Conservation (phyloP, 2,329 filamentous ascomycete species). For the Leptodontidium sp. region DNA sequence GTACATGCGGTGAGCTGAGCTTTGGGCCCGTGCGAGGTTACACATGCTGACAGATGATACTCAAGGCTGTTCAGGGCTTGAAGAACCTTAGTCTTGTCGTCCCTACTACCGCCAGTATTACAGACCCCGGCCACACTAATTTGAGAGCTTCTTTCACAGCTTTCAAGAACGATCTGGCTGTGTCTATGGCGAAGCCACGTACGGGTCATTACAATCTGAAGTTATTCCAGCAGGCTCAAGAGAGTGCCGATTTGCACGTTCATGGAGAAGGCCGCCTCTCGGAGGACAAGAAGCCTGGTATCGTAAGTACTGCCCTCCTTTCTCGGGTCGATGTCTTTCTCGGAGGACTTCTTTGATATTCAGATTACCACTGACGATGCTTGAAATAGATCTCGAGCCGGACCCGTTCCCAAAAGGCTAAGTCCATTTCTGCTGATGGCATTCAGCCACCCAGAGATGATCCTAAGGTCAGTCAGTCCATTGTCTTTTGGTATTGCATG, state of each 20-base stretch:
- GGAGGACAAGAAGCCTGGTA: conserved; percentile 32
- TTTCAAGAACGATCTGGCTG: conserved; percentile 3
- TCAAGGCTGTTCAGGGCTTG: conserved; percentile 2
- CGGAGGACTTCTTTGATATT: not conserved
- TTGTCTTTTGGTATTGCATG: not conserved
- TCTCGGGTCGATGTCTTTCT: not conserved
- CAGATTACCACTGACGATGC: not conserved
- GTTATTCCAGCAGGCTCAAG: conserved; percentile 1
- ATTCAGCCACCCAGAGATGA: conserved; percentile 10
- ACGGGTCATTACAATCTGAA: not conserved
- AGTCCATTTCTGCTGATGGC: conserved; percentile 22
- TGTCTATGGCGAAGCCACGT: not conserved
- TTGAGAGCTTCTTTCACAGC: not conserved
- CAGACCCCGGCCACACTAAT: not conserved
- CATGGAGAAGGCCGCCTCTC: conserved; percentile 35
- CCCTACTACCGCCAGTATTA: too few relatives aligned
- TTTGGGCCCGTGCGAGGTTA: too few relatives aligned
- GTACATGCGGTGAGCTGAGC: not conserved
- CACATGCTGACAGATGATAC: not conserved
- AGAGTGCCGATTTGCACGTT: conserved; percentile 24
- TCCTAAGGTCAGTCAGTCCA: conserved; percentile 10
- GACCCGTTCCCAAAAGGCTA: conserved; percentile 25
- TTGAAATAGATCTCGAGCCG: conserved; percentile 21
- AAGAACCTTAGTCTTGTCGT: not conserved
- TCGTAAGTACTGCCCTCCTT: conserved; percentile 8